A percentile compares a stretch with the other conserved stretches of the same genome.
Evolutionary conservation across 2,329 filamentous ascomycete species (phyloP).

Genomic region (Neofusicoccum umdonicola): DNA sequence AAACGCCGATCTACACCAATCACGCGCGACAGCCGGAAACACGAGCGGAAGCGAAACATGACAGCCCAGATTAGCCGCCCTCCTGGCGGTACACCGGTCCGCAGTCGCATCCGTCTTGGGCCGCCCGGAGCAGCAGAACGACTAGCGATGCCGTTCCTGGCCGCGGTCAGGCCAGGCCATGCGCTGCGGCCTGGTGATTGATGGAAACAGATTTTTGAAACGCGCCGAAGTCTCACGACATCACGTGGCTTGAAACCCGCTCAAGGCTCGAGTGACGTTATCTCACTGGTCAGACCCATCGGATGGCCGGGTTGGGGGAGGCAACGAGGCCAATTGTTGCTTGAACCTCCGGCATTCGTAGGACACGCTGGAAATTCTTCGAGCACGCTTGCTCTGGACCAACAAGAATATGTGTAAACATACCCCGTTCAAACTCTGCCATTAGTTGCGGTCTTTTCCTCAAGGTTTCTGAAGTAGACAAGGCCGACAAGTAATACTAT

Average conservation of each 20-base stretch:
- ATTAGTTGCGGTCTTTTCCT: too few species aligned
- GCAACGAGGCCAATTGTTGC: too few species aligned
- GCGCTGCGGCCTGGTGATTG: background rate
- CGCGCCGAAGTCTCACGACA: background rate
- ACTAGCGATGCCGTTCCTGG: background rate
- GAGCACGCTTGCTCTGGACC: too few species aligned
- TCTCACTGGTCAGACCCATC: too few species aligned
- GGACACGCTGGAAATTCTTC: too few species aligned
- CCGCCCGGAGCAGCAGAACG: background rate
- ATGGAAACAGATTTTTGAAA: background rate
- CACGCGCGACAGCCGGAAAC: background rate
- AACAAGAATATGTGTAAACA: too few species aligned
- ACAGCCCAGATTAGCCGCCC: background rate
- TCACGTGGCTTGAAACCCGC: constrained; percentile 3
- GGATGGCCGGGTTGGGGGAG: too few species aligned
- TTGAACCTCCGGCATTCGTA: too few species aligned
- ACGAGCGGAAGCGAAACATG: background rate
- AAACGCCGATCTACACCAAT: constrained; percentile 1
- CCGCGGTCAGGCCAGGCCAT: background rate
- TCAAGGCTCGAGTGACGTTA: background rate
- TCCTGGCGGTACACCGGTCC: constrained; percentile 4
- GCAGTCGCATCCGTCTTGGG: background rate
- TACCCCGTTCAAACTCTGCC: too few species aligned
- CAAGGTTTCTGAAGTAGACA: too few species aligned
- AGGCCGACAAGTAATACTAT: too few species aligned